A percentile compares a stretch with the other conserved stretches of the same genome.
Evolutionary conservation across 345 rosid species (phyloP).

Genomic region (Citrus unshiu): DNA sequence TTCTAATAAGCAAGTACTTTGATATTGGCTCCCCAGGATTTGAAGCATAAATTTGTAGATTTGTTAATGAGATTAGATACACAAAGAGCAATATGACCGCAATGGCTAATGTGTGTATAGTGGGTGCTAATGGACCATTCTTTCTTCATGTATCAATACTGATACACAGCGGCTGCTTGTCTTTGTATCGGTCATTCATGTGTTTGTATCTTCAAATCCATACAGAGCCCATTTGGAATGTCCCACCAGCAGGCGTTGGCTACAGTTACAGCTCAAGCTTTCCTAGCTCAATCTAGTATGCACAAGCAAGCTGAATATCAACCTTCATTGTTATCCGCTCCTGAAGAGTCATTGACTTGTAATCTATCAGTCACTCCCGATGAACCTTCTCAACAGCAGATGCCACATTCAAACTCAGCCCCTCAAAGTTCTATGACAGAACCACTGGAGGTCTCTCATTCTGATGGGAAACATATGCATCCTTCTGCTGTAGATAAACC

Average conservation of each 20-base stretch:
- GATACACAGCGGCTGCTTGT: not conserved
- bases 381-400: slow-evolving; percentile 41
- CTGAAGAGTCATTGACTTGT: slow-evolving; percentile 21
- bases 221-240: slow-evolving; percentile 81
- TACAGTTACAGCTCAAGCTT: slow-evolving; percentile 78
- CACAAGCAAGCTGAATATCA: slow-evolving; percentile 36
- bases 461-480: slow-evolving; percentile 50
- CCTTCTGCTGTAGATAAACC: slow-evolving; percentile 69
- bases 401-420: slow-evolving; percentile 35
- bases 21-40: not conserved
- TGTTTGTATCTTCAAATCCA: slow-evolving; percentile 19
- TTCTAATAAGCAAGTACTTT: not conserved
- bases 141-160: not conserved
- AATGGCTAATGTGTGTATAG: not conserved
- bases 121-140: not conserved
- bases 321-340: slow-evolving; percentile 17
- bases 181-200: not conserved
- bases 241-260: slow-evolving; percentile 83
- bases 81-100: not conserved
- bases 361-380: slow-evolving; percentile 31
- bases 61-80: not conserved
- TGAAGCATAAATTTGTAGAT: not conserved
- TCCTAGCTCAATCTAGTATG: slow-evolving; percentile 45
- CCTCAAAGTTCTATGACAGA: slow-evolving; percentile 35
- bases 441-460: slow-evolving; percentile 45